These are phyloP conservation scores for Westerdykella sp. DNA, from an alignment of 2,329 filamentous ascomycete genomes.

Conservation along the genomic window DNA sequence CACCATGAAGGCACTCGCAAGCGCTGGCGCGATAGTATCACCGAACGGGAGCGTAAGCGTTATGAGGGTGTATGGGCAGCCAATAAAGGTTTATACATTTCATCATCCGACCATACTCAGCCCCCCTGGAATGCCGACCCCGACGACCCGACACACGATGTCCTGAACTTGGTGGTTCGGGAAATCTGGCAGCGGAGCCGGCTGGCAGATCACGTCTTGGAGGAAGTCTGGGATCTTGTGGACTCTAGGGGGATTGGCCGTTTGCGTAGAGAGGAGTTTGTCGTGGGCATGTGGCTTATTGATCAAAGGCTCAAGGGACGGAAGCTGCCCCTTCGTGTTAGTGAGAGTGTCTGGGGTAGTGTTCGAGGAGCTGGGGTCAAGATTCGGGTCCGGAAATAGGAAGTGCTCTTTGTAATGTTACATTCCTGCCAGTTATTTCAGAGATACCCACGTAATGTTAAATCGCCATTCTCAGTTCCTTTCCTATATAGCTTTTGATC, in stretches of 20 bases:
- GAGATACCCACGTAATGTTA: conserved; percentile 24
- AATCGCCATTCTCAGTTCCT: not conserved
- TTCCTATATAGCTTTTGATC: not conserved
- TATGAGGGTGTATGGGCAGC: conserved; percentile 84
- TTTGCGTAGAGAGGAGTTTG: conserved; percentile 65
- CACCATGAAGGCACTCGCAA: conserved; percentile 71
- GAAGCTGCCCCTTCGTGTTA: conserved; percentile 66
- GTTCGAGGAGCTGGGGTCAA: conserved; percentile 45
- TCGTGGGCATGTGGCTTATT: conserved; percentile 76
- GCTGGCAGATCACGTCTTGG: conserved; percentile 60
- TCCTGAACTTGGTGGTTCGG: conserved; percentile 61
- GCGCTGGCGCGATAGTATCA: conserved; percentile 71
- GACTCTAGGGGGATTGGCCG: conserved; percentile 52
- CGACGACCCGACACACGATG: conserved; percentile 43
- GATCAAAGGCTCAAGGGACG: conserved; percentile 74
- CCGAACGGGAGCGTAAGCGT: conserved; percentile 64
- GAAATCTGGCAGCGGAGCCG: conserved; percentile 72
- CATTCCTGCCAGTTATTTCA: conserved; percentile 9
- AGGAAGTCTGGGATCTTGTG: conserved; percentile 72
- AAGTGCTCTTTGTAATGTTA: not conserved
- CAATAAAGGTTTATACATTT: conserved; percentile 56
- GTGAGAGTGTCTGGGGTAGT: conserved; percentile 70
- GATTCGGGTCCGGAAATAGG: conserved; percentile 21
- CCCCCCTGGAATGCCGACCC: conserved; percentile 6
- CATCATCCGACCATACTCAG: conserved; percentile 8